phyloP scores from a whole-genome alignment of 2,329 filamentous ascomycete species.

The Phaeosphaeriaceae sp. region DNA sequence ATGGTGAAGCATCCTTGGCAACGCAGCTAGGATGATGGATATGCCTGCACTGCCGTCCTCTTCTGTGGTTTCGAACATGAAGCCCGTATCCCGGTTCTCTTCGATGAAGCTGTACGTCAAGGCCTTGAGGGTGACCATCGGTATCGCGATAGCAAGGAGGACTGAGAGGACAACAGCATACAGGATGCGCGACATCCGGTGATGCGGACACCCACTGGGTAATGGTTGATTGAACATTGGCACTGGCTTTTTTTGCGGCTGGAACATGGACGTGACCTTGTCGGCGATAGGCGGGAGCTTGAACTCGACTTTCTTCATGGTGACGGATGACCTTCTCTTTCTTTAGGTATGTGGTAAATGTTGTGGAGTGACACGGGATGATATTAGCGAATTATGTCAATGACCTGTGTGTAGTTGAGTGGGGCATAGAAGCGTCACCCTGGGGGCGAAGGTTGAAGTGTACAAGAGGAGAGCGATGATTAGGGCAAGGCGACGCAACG shows the following conservation, averaged over 20 bases:
- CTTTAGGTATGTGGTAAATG: not conserved
- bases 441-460: conserved; percentile 9
- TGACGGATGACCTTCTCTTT: conserved; percentile 1
- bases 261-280: conserved; percentile 21
- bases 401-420: not conserved
- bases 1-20: conserved; percentile 33
- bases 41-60: conserved; percentile 12
- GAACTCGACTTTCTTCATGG: conserved; percentile 17
- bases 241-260: conserved; percentile 12
- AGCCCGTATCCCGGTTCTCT: conserved; percentile 39
- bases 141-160: conserved; percentile 25
- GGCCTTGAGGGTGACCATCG: conserved; percentile 35
- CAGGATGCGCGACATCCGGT: conserved; percentile 28
- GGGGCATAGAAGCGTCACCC: not conserved
- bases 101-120: conserved; percentile 43
- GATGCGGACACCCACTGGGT: conserved; percentile 19
- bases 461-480: conserved; percentile 10
- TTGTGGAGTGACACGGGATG: not conserved
- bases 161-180: conserved; percentile 25
- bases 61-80: conserved; percentile 30
- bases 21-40: conserved; percentile 34
- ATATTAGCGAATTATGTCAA: not conserved
- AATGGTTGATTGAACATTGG: conserved; percentile 16
- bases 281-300: conserved; percentile 11
- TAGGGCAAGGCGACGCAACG: conserved; percentile 6